phyloP scores from a whole-genome alignment of 805 yeast genomes.

The Lipomyces anomalus region DNA sequence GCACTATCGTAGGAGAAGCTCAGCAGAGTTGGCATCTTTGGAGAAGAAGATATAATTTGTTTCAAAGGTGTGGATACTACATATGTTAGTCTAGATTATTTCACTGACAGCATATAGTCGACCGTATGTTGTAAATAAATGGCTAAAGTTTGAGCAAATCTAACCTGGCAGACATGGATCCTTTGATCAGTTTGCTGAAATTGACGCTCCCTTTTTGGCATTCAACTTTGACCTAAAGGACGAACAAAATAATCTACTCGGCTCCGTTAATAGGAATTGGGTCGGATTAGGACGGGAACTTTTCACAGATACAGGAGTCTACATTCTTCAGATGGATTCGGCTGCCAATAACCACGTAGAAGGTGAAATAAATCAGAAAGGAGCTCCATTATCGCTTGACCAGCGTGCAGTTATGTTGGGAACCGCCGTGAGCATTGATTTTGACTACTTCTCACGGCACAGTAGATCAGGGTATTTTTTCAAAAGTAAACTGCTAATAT shows the following conservation, averaged over 20 bases:
- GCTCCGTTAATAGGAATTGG: constrained; percentile 86
- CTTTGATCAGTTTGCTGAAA: constrained; percentile 74
- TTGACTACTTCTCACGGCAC: constrained; percentile 86
- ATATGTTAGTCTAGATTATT: background rate
- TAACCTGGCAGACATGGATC: too few relatives aligned
- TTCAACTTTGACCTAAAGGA: constrained; percentile 78
- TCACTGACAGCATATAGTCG: background rate
- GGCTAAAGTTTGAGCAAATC: background rate
- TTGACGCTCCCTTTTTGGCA: constrained; percentile 81
- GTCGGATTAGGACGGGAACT: constrained; percentile 90
- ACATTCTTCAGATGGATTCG: constrained; percentile 74
- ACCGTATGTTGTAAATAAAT: background rate
- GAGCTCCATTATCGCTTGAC: constrained; percentile 52
- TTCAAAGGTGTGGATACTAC: constrained; percentile 34
- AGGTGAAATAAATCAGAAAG: constrained; percentile 7
- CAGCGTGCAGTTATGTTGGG: constrained; percentile 83
- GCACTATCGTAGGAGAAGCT: constrained; percentile 67
- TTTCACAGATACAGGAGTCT: constrained; percentile 92
- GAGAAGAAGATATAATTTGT: constrained; percentile 83
- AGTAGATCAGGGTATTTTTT: constrained; percentile 7
- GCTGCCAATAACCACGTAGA: constrained; percentile 1
- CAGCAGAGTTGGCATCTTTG: constrained; percentile 93
- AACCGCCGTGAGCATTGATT: constrained; percentile 86
- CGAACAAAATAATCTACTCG: constrained; percentile 54
- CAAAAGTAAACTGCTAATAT: too few relatives aligned